phyloP scores from a whole-genome alignment of 139 green algal genomes.

The Chlorella sp. region DNA sequence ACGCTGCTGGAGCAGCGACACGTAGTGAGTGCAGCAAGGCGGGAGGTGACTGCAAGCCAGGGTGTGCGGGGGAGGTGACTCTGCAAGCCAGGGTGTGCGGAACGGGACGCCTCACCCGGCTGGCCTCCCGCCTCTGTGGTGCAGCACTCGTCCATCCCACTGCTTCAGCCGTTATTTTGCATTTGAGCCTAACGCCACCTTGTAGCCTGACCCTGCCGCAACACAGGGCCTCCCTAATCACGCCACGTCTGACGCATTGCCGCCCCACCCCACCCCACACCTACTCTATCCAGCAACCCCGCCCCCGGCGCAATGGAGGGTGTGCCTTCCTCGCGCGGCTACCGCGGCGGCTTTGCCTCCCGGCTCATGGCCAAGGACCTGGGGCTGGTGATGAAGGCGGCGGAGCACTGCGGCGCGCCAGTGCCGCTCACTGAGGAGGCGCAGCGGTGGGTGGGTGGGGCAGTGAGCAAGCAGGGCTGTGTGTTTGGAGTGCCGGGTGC shows the following conservation, averaged over 20 bases:
- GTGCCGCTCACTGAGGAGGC: constrained; percentile 48
- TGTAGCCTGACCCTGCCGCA: too few relatives aligned
- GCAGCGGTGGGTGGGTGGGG: not conserved
- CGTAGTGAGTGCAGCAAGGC: too few relatives aligned
- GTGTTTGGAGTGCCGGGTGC: not conserved
- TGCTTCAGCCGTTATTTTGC: too few relatives aligned
- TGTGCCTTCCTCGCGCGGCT: constrained; percentile 60
- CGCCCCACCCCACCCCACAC: not conserved
- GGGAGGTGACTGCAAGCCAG: too few relatives aligned
- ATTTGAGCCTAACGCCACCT: too few relatives aligned
- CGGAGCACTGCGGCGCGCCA: constrained; percentile 36
- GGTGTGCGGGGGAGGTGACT: too few relatives aligned
- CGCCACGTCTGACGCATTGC: too few relatives aligned
- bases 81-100: too few relatives aligned
- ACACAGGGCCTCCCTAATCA: too few relatives aligned
- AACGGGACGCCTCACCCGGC: too few relatives aligned
- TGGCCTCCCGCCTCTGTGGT: too few relatives aligned
- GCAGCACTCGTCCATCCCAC: too few relatives aligned
- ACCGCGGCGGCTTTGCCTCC: constrained; percentile 68
- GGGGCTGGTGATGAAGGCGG: constrained; percentile 56
- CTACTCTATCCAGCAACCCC: constrained; percentile 7
- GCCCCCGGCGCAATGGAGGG: constrained; percentile 48
- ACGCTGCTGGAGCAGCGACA: constrained; percentile 66
- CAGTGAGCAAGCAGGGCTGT: not conserved
- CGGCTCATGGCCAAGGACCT: constrained; percentile 75